Base-by-base conservation (phyloP, 768 basidiomycete genomes). In the Lentinula edodes region DNA sequence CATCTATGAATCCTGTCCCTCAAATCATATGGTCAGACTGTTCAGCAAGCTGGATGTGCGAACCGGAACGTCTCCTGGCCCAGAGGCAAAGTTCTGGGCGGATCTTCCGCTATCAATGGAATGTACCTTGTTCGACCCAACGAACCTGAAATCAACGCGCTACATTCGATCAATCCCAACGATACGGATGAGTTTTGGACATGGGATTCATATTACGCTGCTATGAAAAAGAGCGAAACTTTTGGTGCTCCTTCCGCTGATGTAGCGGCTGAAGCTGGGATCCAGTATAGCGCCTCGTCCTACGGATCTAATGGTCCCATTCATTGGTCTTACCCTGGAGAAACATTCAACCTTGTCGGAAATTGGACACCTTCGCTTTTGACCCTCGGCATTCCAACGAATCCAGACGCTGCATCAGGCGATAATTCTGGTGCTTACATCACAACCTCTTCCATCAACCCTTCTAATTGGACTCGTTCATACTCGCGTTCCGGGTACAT, bases 91-190 rank as follows among this genome's bases (percentile, higher is more conserved):
- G 76, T 86, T 45, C 76, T 91, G 32, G 88, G 89, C 60, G 88
- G 89, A 5, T 86, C 83, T 0, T 79, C 85, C 32, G 86, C 88
- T 10, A 76, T 89, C 59, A 91, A 91, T 70, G 87, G 85, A 53
- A 78, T 89, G 78, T 89, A 86, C 73, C 74, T 81, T 64, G 78
- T 86, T 52, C 79, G 84, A 9, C 84, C 85, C 8, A 77, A 80
- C 32, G 64, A 74, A 57, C 59, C 75, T 38, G 82, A 83, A 66
- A 69, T 82, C 52, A 74, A 83, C 65, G 71, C 76, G 6, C 80
- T 77, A 77, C 65, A 73, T 1, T 50, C 65, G 10, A 66, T 83
- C 52, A 71, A 48, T 23, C 46, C 69, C 64, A 66, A 75, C 28
- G 63, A 72, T 38, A 71, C 69, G 57, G 69, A 67, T 45, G 65